Conservation (phyloP, 2,329 filamentous ascomycete genomes). For the Penicillium sp. region DNA sequence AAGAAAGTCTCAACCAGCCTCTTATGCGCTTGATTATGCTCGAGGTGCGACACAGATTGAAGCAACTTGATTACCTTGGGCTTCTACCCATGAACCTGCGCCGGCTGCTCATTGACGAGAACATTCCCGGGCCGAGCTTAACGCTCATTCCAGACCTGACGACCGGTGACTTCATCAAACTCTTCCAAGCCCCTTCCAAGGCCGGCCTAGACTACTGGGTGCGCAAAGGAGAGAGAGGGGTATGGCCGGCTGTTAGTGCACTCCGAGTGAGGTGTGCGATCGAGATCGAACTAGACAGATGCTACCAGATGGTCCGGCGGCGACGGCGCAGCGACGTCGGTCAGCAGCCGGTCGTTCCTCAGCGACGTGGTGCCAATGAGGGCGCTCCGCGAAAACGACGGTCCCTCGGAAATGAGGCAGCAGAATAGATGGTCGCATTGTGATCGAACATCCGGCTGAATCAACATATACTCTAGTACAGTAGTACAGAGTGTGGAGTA, state of each 20-base stretch:
- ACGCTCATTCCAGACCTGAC: conserved; percentile 79
- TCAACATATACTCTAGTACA: background rate
- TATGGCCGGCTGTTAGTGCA: conserved; percentile 85
- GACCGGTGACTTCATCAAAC: conserved; percentile 66
- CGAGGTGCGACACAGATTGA: conserved; percentile 74
- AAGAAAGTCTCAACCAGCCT: conserved; percentile 55
- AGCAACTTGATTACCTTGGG: conserved; percentile 74
- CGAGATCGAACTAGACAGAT: conserved; percentile 80
- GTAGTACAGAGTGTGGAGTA: background rate
- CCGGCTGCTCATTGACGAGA: conserved; percentile 77
- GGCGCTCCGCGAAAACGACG: conserved; percentile 22
- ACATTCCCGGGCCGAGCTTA: conserved; percentile 70
- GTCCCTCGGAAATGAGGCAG: conserved; percentile 4
- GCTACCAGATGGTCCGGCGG: conserved; percentile 72
- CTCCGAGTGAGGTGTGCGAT: conserved; percentile 77
- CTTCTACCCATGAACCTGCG: conserved; percentile 67
- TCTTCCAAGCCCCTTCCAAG: conserved; percentile 78
- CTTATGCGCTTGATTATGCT: conserved; percentile 63
- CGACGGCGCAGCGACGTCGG: conserved; percentile 27
- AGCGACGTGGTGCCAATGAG: conserved; percentile 26
- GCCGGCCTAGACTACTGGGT: conserved; percentile 82
- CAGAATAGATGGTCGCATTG: background rate
- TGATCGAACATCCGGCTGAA: background rate
- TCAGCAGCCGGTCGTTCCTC: conserved; percentile 12
- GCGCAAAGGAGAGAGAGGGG: conserved; percentile 73